Conservation (phyloP, 129 eudicot genomes). For the carrot (Daucus carota) region DH1_v3.0 NC_030383.2:56633001-56633500, state of each 20-base stretch:
- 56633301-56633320: neutral
- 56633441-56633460: too few relatives aligned
- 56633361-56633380: neutral
- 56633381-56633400: too few relatives aligned
- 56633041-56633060: too few relatives aligned
- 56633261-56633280: neutral
- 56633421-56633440: too few relatives aligned
- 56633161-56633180: slow-evolving; percentile 5
- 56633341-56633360: neutral
- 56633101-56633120: neutral
- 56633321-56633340: neutral
- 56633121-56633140: neutral
- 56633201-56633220: neutral
- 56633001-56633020: too few relatives aligned
- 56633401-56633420: too few relatives aligned
- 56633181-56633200: neutral
- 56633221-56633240: neutral
- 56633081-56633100: neutral
- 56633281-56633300: neutral
- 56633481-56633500: too few relatives aligned
- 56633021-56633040: too few relatives aligned
- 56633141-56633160: neutral
- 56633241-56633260: neutral
- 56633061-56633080: neutral
- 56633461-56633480: too few relatives aligned